These are phyloP conservation scores for Paracorniculantispora psalliotae DNA, from an alignment of 2,329 filamentous ascomycete species.

Conservation along the genomic window DNA sequence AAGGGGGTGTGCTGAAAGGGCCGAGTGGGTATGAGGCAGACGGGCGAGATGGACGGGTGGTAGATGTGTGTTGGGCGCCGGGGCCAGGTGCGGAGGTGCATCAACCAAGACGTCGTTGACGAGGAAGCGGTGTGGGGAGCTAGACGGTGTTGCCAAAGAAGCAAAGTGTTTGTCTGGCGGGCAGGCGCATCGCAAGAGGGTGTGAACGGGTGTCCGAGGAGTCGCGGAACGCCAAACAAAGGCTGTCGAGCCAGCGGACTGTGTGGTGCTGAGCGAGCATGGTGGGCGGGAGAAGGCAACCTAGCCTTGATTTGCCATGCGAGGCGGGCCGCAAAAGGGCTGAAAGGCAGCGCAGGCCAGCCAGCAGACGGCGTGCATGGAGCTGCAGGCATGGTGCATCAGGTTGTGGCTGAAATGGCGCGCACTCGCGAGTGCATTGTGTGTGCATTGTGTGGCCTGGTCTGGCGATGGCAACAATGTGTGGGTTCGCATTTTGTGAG, in stretches of 20 bases:
- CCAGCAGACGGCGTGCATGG: not conserved
- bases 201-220: conserved; percentile 4
- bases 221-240: not conserved
- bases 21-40: conserved; percentile 5
- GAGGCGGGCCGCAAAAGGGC: conserved; percentile 7
- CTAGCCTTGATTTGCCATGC: not conserved
- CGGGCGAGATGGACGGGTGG: conserved; percentile 5
- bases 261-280: not conserved
- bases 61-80: conserved; percentile 9
- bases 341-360: conserved; percentile 3
- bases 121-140: conserved; percentile 9
- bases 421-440: not conserved
- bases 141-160: conserved; percentile 1
- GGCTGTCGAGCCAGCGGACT: not conserved
- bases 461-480: not conserved
- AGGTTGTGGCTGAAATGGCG: conserved; percentile 7
- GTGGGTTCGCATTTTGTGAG: no score
- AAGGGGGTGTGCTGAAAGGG: conserved; percentile 9
- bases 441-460: not conserved
- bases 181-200: not conserved
- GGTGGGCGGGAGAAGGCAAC: not conserved
- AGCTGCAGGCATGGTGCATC: not conserved
- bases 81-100: conserved; percentile 4
- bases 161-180: not conserved
- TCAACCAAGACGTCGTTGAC: conserved; percentile 8